Base-by-base conservation (phyloP, 2,329 filamentous ascomycete species). In the Penicillium polonicum region DNA sequence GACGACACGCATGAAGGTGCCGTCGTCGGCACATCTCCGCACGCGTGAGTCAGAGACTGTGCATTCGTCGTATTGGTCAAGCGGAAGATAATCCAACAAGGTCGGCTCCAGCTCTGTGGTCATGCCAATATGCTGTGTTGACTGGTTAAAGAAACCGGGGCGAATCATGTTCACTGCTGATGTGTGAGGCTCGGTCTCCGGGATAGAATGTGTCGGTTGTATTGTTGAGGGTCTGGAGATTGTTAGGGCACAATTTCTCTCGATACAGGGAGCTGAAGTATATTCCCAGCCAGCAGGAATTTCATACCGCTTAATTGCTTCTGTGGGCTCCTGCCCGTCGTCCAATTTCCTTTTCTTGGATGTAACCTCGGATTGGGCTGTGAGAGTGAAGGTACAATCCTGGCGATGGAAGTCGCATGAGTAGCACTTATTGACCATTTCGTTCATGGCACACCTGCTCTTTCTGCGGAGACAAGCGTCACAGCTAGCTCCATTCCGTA, bases 321-420 rank as follows among this genome's bases (percentile, higher is more conserved):
- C 72, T 9, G 57, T 19, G 17, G 39, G 29, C 8, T 52, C 64
- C 55, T 68, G 67, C 19, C 70, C 67, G 4, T 75, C 72, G 38
- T 74, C 73, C 38, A 77, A 63, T 61, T 77, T 78, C 48, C 76
- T 69, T 62, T 78, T 78, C 62, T 75, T 76, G 17, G 71, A 55
- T 15, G 39, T 51, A 17, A 67, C 64, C 10, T 69, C 69, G 10
- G 52, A 62, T 55, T 45, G 60, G 43, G 61, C 65, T 33, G 68
- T 64, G 8, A 76, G 64, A 27, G 66, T 73, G 57, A 77, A 78
- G 8, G 75, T 78, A 62, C 75, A 78, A 29, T 78, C 75, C 65
- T 78, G 76, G 42, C 74, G 74, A 60, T 77, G 75, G 39, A 77
- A 78, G 52, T 78, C 74, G 57, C 76, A 78, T 44, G 75, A 77